Base-by-base conservation (phyloP, 768 basidiomycete genomes). In the Amanita jacksonii region DNA sequence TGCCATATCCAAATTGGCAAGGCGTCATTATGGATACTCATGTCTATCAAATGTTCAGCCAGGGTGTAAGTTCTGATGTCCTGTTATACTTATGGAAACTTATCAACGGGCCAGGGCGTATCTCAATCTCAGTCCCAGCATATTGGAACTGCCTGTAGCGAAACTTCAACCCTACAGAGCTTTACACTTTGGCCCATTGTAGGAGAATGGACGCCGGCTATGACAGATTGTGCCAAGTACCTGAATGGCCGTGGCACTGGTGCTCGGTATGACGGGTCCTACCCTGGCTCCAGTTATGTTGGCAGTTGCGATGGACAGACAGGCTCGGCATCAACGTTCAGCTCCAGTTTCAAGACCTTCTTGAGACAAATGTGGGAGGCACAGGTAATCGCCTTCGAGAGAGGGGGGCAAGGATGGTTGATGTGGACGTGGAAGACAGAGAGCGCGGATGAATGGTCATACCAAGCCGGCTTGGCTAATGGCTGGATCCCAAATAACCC, bases 341-440 rank as follows among this genome's bases (percentile, higher is more conserved):
- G 80, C 58, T 59, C 74, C 38, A 70, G 65, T 49, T 91, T 87
- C 70, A 91, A 89, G 71, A 75, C 70, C 0, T 90, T 85, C 72
- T 65, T 94, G 33, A 65, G 87, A 25, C 73, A 86, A 57, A 77
- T 70, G 58, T 94, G 81, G 81, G 89, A 91, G 57, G 88, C 85
- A 0, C 91, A 93, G 62, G 76, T 77, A 12, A 78, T 72, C 40
- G 68, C 85, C 3, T 88, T 70, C 48, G 85, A 88, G 66, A 64
- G 64, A 40, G 79, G 67, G n/a, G 79, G 67, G 16, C 64, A 68
- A 38, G 85, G 85, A 3, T 88, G 85, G 85, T 59, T 86, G 18
- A 76, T 80, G 58, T 87, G 85, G 86, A 77, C 83, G 1, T 89
- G 86, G 86, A 89, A 89, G 64, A 60, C 85, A 0, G 87, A 90